phyloP scores from a whole-genome alignment of 164 flowering plant species.

The Annona cherimola region DNA sequence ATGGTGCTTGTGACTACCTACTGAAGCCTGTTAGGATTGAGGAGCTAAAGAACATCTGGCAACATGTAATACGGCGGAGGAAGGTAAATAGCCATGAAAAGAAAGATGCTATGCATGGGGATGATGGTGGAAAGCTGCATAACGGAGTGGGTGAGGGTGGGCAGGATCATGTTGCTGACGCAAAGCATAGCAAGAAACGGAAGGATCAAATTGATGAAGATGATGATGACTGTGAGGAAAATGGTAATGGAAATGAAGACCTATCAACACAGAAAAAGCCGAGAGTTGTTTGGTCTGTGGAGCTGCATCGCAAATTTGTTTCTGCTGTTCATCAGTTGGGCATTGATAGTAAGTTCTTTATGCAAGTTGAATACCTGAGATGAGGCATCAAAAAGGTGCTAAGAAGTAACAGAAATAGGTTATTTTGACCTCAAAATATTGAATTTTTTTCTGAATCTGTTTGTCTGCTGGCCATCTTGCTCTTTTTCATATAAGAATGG shows the following conservation, averaged over 20 bases:
- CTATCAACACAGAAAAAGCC: constrained; percentile 70
- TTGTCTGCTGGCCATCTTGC: too few species aligned
- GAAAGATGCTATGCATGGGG: constrained; percentile 16
- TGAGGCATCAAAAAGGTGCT: background rate
- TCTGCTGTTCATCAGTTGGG: constrained; percentile 86
- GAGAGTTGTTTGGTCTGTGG: constrained; percentile 88
- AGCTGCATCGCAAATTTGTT: constrained; percentile 77
- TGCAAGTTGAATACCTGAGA: background rate
- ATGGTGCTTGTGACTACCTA: constrained; percentile 91
- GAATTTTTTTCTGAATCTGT: too few species aligned
- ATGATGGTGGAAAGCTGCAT: constrained; percentile 20
- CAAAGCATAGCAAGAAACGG: constrained; percentile 48
- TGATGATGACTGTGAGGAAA: constrained; percentile 53
- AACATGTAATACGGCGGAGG: constrained; percentile 78
- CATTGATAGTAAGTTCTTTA: constrained; percentile 60
- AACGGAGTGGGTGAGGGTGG: constrained; percentile 29
- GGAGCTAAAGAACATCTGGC: constrained; percentile 93
- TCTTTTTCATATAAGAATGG: too few species aligned
- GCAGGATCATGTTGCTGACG: constrained; percentile 30
- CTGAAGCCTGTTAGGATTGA: constrained; percentile 82
- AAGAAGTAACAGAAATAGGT: too few species aligned
- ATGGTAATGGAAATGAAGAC: constrained; percentile 52
- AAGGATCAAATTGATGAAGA: constrained; percentile 71
- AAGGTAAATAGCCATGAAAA: constrained; percentile 39
- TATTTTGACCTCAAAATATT: too few species aligned